These are phyloP conservation scores for Aspergillus texensis DNA, from an alignment of 2,329 filamentous ascomycete species.

Conservation along the genomic window DNA sequence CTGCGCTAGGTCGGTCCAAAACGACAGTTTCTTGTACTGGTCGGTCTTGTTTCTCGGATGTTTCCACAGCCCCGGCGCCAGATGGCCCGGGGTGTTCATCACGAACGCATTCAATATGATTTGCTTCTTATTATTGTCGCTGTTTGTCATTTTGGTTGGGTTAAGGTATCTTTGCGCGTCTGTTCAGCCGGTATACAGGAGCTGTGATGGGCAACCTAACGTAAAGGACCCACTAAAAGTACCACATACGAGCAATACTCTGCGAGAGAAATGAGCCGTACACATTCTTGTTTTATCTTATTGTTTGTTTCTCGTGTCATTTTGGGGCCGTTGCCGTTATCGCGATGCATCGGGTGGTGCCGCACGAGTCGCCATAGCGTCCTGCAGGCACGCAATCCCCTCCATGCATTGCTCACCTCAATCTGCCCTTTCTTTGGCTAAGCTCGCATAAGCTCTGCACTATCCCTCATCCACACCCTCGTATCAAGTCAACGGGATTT, in stretches of 20 bases:
- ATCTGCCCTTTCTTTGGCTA: conserved; percentile 5
- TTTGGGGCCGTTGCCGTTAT: not conserved
- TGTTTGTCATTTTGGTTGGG: not conserved
- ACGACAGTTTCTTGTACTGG: conserved; percentile 41
- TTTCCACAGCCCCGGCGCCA: conserved; percentile 40
- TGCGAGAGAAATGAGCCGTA: too few relatives aligned
- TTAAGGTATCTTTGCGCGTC: not conserved
- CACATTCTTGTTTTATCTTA: not conserved
- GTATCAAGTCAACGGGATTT: conserved; percentile 1
- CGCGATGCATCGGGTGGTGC: not conserved
- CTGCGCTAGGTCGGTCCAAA: conserved; percentile 50
- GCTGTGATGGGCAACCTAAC: not conserved
- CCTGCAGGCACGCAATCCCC: conserved; percentile 15
- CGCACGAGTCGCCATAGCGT: conserved; percentile 8
- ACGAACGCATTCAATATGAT: conserved; percentile 49
- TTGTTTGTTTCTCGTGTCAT: not conserved
- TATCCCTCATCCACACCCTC: conserved; percentile 6
- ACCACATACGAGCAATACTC: not conserved
- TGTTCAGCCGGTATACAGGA: not conserved
- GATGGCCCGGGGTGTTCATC: conserved; percentile 46
- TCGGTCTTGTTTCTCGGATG: conserved; percentile 33
- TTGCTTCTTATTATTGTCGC: conserved; percentile 27
- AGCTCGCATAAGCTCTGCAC: conserved; percentile 6
- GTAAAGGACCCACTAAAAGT: not conserved
- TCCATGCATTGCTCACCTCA: conserved; percentile 15